Evolutionary conservation across 495 filamentous ascomycete genomes (phyloP).

Genomic region (Peziza echinospora): DNA sequence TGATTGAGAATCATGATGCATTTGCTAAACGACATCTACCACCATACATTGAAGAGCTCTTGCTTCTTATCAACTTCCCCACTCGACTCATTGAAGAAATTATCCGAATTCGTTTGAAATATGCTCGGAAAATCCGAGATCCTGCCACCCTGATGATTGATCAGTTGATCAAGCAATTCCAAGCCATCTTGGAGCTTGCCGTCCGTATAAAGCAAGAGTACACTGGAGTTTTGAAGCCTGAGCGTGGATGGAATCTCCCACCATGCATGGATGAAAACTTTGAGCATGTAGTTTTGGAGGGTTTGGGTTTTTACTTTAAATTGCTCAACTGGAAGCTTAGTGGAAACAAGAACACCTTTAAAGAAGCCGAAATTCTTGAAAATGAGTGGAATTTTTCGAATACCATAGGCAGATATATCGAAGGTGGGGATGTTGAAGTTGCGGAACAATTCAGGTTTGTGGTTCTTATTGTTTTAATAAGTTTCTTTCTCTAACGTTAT

Average conservation of each 20-base stretch:
- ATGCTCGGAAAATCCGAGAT: slow-evolving; percentile 86
- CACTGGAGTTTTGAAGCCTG: slow-evolving; percentile 56
- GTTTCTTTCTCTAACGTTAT: slow-evolving; percentile 6
- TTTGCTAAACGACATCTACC: slow-evolving; percentile 85
- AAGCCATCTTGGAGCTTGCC: slow-evolving; percentile 73
- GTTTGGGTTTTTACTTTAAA: slow-evolving; percentile 91
- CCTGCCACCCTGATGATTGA: slow-evolving; percentile 62
- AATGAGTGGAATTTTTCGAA: slow-evolving; percentile 96
- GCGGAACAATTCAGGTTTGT: slow-evolving; percentile 84
- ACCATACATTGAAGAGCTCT: slow-evolving; percentile 87
- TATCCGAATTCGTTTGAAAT: slow-evolving; percentile 76
- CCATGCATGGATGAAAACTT: slow-evolving; percentile 94
- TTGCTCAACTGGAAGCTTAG: slow-evolving; percentile 93
- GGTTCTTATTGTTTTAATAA: neutral
- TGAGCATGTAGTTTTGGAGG: slow-evolving; percentile 84
- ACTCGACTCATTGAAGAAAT: slow-evolving; percentile 91
- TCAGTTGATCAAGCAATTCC: slow-evolving; percentile 92
- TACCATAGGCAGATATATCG: slow-evolving; percentile 65
- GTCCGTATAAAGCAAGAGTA: slow-evolving; percentile 84
- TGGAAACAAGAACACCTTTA: slow-evolving; percentile 96
- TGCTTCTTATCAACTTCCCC: slow-evolving; percentile 91
- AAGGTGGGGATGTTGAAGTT: slow-evolving; percentile 86
- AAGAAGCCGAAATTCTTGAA: slow-evolving; percentile 89
- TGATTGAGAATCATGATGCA: slow-evolving; percentile 65
- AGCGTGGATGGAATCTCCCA: slow-evolving; percentile 85